These are phyloP conservation scores for Xylaria sp. DNA, from an alignment of 2,329 filamentous ascomycete species.

Conservation along the genomic window DNA sequence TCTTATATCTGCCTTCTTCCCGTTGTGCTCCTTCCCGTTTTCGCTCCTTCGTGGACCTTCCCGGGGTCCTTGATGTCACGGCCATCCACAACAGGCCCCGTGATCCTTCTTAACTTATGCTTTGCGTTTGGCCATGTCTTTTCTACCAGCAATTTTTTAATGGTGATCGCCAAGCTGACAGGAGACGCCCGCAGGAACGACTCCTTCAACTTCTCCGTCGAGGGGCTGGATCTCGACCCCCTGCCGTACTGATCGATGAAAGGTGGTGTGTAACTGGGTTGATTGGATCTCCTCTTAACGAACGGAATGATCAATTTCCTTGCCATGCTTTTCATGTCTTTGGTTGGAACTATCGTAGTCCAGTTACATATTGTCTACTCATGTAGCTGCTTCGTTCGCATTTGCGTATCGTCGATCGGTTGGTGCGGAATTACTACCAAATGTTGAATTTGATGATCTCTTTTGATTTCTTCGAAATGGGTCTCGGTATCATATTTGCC, in stretches of 20 bases:
- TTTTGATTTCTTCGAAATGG: too few species aligned
- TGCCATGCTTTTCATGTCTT: not conserved
- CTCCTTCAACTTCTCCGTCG: conserved; percentile 62
- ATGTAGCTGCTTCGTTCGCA: too few species aligned
- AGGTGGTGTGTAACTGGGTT: too few species aligned
- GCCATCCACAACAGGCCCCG: too few species aligned
- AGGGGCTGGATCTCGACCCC: conserved; percentile 60
- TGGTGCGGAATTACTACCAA: too few species aligned
- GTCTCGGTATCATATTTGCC: too few species aligned
- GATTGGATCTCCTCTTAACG: conserved; percentile 1
- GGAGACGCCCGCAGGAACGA: conserved; percentile 51
- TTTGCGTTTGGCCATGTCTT: not conserved
- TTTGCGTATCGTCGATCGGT: too few species aligned
- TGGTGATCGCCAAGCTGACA: conserved; percentile 8
- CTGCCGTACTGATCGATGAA: conserved; percentile 49
- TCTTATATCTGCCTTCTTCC: not conserved
- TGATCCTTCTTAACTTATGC: too few species aligned
- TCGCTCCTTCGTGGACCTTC: not conserved
- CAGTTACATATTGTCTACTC: too few species aligned
- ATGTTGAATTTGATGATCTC: too few species aligned
- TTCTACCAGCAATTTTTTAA: not conserved
- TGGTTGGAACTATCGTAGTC: not conserved
- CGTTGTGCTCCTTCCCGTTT: not conserved
- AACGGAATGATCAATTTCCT: not conserved
- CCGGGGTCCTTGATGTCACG: too few species aligned